These are phyloP conservation scores for Tetrastigma voinierianum DNA, from an alignment of 164 flowering plant genomes.

Conservation along the genomic window DNA sequence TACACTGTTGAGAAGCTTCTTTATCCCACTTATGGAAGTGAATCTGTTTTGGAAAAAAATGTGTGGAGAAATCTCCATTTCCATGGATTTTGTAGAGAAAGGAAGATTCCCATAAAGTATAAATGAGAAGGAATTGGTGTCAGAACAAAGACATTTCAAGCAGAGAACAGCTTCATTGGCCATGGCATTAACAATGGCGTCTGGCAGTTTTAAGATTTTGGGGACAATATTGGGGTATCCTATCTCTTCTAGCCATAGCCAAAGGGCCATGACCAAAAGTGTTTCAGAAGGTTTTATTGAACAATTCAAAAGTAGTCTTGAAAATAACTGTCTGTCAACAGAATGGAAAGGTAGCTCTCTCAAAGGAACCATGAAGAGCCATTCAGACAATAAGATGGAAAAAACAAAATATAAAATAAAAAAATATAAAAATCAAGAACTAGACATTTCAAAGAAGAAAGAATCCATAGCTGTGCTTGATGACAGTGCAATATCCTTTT, in stretches of 20 bases:
- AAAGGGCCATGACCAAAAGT: slow-evolving; percentile 32
- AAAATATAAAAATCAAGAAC: too few relatives aligned
- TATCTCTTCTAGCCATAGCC: slow-evolving; percentile 38
- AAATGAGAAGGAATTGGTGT: background rate
- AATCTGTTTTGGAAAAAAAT: slow-evolving; percentile 13
- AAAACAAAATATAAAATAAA: too few relatives aligned
- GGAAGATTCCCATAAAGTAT: slow-evolving; percentile 8
- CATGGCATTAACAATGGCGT: slow-evolving; percentile 4
- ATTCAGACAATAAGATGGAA: too few relatives aligned
- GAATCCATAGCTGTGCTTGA: too few relatives aligned
- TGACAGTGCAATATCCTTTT: too few relatives aligned
- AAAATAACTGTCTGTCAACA: slow-evolving; percentile 28
- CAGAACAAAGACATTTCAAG: slow-evolving; percentile 7
- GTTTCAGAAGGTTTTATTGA: slow-evolving; percentile 20
- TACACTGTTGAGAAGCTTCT: slow-evolving; percentile 17
- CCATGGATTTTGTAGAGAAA: slow-evolving; percentile 10
- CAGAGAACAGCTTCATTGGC: slow-evolving; percentile 30
- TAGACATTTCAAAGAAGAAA: too few relatives aligned
- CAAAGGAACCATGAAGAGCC: too few relatives aligned
- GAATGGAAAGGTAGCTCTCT: slow-evolving; percentile 25
- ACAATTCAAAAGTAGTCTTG: slow-evolving; percentile 14
- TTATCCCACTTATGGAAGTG: slow-evolving; percentile 21
- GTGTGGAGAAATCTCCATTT: slow-evolving; percentile 12
- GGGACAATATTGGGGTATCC: slow-evolving; percentile 14
- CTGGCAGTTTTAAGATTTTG: slow-evolving; percentile 1